Evolutionary conservation across 163 green algal genomes (phyloP), one percentile per base, ranked within the genome.

Genomic region (Scenedesmus sp.): DNA sequence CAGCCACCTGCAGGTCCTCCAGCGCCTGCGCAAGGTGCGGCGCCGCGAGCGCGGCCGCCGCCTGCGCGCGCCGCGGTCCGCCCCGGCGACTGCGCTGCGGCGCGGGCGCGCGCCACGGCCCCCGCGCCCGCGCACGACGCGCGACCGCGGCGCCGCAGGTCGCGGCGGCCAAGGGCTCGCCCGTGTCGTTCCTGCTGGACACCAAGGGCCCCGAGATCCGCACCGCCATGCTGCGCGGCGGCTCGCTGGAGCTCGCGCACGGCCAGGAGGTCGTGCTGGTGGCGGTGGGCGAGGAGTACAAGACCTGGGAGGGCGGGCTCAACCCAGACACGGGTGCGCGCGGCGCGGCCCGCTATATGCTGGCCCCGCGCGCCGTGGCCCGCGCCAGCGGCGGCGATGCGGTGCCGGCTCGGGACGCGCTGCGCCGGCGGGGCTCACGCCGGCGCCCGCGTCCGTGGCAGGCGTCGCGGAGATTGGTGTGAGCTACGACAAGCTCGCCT

Each of bases 171-270:
- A 81, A 81, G 47, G 74, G 74, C 54, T 6, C 39, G 15, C 57
- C 4, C 39, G 47, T 81, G 24, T 44, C 74, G 1, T 70, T 51
- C 20, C 95, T 99, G 92, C 90, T 99, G 26, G 94, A 98, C 72
- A 98, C 94, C 56, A 98, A 98, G 91, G 92, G 92, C 6, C 96
- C 96, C 11, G 96, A 98, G 86, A 98, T 99, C 79, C 88, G 95
- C 33, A 98, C 95, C 5, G 95, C 95, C 15, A 92, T 95, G 63
- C 84, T 98, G 22, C 89, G 96, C 76, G 89, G 93, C 56, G 95
- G 87, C 62, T 83, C 83, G 1, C 77, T 93, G 39, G 80, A 90
- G 72, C 81, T 93, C 36, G 70, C 33, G 48, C 75, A 77, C 18
- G 87, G 77, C 26, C 81, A 90, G 79, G 81, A 91, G 65, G 74